These are phyloP conservation scores for Candida stauntonica DNA, from an alignment of 805 yeast genomes.

Conservation along the genomic window DNA sequence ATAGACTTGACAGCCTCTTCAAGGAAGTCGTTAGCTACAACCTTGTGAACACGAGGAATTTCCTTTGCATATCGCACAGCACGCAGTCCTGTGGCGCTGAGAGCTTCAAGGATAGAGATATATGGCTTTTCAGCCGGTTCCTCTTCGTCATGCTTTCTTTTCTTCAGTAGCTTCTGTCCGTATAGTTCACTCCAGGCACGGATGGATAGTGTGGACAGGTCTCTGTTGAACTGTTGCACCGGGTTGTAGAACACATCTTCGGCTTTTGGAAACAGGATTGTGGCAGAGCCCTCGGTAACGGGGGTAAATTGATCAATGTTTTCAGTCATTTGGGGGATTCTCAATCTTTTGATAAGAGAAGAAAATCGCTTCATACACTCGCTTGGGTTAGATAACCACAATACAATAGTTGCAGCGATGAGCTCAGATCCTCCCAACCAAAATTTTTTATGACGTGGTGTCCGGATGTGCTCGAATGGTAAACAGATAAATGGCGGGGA, in stretches of 20 bases:
- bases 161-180: conserved; percentile 30
- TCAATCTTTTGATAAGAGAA: conserved; percentile 1
- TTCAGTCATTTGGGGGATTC: conserved; percentile 5
- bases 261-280: conserved; percentile 73
- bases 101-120: conserved; percentile 77
- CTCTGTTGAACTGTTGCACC: conserved; percentile 94
- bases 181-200: conserved; percentile 78
- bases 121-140: conserved; percentile 29
- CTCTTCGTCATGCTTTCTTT: conserved; percentile 30
- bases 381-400: too few relatives aligned
- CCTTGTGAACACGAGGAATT: conserved; percentile 65
- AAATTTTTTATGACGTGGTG: conserved; percentile 4
- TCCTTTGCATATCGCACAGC: conserved; percentile 93
- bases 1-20: conserved; percentile 84
- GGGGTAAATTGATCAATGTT: conserved; percentile 31
- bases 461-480: conserved; percentile 1
- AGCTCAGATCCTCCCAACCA: too few relatives aligned
- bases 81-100: conserved; percentile 92
- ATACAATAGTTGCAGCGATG: background rate
- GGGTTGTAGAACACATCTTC: conserved; percentile 92
- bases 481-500: too few relatives aligned
- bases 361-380: conserved; percentile 8
- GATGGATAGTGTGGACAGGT: conserved; percentile 78
- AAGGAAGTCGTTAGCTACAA: conserved; percentile 87
- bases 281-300: conserved; percentile 78